Evolutionary conservation across 2,329 filamentous ascomycete species (phyloP), one percentile per base, ranked within the genome.

Genomic region (Blastomyces emzantsi): DNA sequence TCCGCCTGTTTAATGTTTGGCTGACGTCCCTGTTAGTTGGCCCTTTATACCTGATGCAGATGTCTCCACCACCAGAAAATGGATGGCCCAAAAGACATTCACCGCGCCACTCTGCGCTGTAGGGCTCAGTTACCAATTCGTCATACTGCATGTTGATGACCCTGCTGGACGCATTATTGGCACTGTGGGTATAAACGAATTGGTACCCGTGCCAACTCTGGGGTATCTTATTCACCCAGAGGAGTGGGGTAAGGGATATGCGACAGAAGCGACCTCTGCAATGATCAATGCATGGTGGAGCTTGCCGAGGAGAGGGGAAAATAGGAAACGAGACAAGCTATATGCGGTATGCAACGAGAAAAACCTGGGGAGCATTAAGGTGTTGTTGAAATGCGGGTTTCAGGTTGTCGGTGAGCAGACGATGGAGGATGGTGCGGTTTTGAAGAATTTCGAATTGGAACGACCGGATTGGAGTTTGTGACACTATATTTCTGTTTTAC

Each of bases 241-340:
- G 22, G 54, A 55, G 56, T 54, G 56, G 54, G 64, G 66, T 4
- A 65, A 64, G 54, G 66, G 66, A 47, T 68, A 68, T 25, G 62
- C 52, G 30, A 62, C 64, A 17, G 66, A 68, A 39, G 66, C 65
- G 6, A 17, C 66, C 19, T 55, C 43, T 51, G 62, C 47, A 11
- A 19, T 67, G 19, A 17, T 67, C 25, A 55, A 63, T 1, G 57
- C 56, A 45, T 68, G 66, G 66, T 68, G 65, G 65, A 45, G 33
- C 1, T 41, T 66, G 11, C 64, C 66, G n/a, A 39, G 63, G 55
- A 39, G 54, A n/a, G 19, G 36, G 7, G 22, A 57, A 22, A 22
- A 4, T 25, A 25, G 30, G 7, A 19, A 57, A 17, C 19, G 19
- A 25, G 59, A 61, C 39, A 52, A 61, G 33, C 8, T 61, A 13